Evolutionary conservation across 768 basidiomycete genomes (phyloP), one percentile per base, ranked within the genome.

Genomic region (Kwoniella heveanensis): DNA sequence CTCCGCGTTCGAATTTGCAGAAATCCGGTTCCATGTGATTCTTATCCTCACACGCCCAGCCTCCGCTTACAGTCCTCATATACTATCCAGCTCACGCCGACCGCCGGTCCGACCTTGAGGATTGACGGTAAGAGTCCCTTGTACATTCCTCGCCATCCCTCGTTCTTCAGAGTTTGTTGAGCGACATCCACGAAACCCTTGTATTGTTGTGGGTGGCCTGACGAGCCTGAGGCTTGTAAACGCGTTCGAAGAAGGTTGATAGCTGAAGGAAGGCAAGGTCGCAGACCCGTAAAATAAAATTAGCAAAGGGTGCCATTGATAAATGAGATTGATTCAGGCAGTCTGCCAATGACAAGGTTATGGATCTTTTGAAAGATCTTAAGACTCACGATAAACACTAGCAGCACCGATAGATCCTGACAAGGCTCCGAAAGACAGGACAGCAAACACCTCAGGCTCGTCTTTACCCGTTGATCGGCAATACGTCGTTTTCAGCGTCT

Each of bases 91-190:
- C 92, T 92, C 81, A 98, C 70, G 8, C 93, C 95, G 47, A 98
- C 95, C 3, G 93, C 89, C 54, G 95, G 95, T 49, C 96, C 88
- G 62, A 98, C 95, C 86, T 98, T 98, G 51, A 93, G 91, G 71
- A 97, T 83, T 24, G 91, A 93, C 50, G 94, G 94, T 62, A 92
- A 85, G 67, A 97, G 81, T 24, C 95, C 95, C 47, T 80, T 87
- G 81, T 98, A 98, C 80, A 97, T 91, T 1, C 94, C 94, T 71
- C 89, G 85, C 90, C 91, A 94, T 0, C 95, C 93, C 70, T 95
- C 94, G 24, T 85, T 85, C 60, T 85, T 83, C 80, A 89, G 88
- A 25, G 93, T 96, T 79, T 88, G 89, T 47, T 83, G 77, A 24
- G 85, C 84, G 12, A 96, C 95, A 78, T 98, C 95, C 80, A 84